Conservation (phyloP, 768 basidiomycete genomes). For the Gloeopeniophorella convolvens region DNA sequence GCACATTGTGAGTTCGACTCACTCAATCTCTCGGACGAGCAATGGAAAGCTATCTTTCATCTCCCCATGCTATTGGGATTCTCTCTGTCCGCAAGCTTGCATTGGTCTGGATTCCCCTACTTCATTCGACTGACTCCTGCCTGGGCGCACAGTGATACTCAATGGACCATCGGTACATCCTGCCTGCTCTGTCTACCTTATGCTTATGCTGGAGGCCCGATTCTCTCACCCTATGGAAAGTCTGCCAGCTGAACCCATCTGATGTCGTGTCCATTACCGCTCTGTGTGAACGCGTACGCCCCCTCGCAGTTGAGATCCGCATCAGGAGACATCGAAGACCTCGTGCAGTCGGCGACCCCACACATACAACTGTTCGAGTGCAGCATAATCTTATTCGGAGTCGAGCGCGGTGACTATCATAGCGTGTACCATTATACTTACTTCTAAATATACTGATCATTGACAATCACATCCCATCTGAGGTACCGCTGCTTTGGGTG, state of each 20-base stretch:
- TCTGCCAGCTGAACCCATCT: not conserved
- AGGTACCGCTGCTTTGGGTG: no score
- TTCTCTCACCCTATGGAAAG: conserved; percentile 5
- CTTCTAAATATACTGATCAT: no score
- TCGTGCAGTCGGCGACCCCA: no score
- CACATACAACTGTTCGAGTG: no score
- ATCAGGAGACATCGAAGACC: not conserved
- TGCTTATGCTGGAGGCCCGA: not conserved
- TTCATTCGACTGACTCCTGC: conserved; percentile 3
- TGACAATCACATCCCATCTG: no score
- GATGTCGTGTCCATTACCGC: conserved; percentile 5
- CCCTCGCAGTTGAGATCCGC: not conserved
- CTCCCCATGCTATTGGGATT: conserved; percentile 27
- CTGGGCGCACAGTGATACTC: conserved; percentile 3
- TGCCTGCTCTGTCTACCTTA: conserved; percentile 5
- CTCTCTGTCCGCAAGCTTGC: conserved; percentile 8
- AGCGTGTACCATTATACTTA: no score
- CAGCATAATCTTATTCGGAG: no score
- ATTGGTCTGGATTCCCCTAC: not conserved
- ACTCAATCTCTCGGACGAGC: conserved; percentile 10
- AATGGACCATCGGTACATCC: not conserved
- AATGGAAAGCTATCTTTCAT: conserved; percentile 24
- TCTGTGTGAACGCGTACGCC: conserved; percentile 11
- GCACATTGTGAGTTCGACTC: not conserved
- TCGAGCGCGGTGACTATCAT: no score